Conservation (phyloP, 805 yeast genomes). For the Blastobotrys chiropterorum region DNA sequence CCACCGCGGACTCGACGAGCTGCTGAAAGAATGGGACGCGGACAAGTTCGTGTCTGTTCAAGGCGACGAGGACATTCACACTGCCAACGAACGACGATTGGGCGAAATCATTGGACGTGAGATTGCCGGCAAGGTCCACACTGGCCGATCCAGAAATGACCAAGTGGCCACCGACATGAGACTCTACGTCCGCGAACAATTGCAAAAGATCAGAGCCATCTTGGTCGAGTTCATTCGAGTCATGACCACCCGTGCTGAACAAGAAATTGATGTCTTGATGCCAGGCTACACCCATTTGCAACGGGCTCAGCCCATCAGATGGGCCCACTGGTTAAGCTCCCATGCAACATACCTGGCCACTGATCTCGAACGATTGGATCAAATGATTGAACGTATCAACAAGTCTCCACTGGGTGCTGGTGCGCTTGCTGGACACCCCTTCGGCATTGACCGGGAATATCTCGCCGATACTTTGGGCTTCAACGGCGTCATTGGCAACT, state of each 20-base stretch:
- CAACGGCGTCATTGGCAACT: constrained; percentile 84
- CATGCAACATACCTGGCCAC: constrained; percentile 93
- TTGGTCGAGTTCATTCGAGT: constrained; percentile 59
- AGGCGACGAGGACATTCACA: constrained; percentile 97
- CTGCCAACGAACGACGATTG: constrained; percentile 95
- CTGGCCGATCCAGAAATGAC: constrained; percentile 98
- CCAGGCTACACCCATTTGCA: constrained; percentile 99
- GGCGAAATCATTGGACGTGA: constrained; percentile 93
- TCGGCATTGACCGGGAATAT: constrained; percentile 94
- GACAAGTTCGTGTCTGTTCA: constrained; percentile 64
- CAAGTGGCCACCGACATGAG: constrained; percentile 99
- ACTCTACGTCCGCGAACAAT: constrained; percentile 76
- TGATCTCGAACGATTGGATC: constrained; percentile 78
- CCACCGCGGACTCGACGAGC: constrained; percentile 70
- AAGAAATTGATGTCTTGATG: constrained; percentile 88
- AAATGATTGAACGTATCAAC: constrained; percentile 76
- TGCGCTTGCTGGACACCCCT: constrained; percentile 98
- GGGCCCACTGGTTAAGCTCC: constrained; percentile 96
- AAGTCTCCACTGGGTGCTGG: constrained; percentile 93
- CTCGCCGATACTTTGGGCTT: constrained; percentile 78
- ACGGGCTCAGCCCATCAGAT: constrained; percentile 98
- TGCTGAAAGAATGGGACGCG: constrained; percentile 76
- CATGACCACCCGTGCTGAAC: constrained; percentile 66
- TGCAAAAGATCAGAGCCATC: constrained; percentile 50
- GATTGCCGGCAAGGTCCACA: constrained; percentile 96